Conservation (phyloP, 108 stramenopile species). For the Skeletonema tropicum region DNA sequence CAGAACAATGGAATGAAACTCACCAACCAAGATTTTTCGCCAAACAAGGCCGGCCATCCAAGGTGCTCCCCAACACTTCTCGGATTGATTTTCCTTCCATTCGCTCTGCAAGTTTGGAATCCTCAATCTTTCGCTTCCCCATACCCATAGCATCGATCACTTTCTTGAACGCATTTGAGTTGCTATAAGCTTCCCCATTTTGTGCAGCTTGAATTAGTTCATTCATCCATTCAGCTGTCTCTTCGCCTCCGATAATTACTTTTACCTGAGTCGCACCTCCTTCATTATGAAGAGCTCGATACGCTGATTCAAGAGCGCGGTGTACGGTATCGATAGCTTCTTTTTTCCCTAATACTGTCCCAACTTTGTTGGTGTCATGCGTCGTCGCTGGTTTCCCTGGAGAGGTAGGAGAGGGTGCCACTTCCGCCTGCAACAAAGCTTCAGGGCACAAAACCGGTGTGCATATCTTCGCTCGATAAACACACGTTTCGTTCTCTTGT, state of each 20-base stretch:
- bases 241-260: constrained; percentile 6
- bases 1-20: constrained; percentile 14
- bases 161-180: not conserved
- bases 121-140: not conserved
- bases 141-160: constrained; percentile 6
- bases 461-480: constrained; percentile 71
- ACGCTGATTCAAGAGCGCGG: not conserved
- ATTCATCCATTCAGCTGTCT: constrained; percentile 6
- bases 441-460: constrained; percentile 70
- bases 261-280: constrained; percentile 1
- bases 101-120: not conserved
- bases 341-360: not conserved
- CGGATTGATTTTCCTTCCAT: constrained; percentile 42
- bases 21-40: constrained; percentile 48
- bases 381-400: not conserved
- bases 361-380: not conserved
- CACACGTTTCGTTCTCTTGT: constrained; percentile 48
- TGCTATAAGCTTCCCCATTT: constrained; percentile 15
- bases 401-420: not conserved
- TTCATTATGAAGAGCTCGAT: too few relatives aligned
- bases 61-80: constrained; percentile 52
- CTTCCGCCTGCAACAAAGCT: not conserved
- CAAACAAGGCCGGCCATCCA: constrained; percentile 41
- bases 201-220: constrained; percentile 14
- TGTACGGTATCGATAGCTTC: not conserved